Conservation (phyloP, 2,329 filamentous ascomycete genomes). For the Colletotrichum orbiculare region DNA sequence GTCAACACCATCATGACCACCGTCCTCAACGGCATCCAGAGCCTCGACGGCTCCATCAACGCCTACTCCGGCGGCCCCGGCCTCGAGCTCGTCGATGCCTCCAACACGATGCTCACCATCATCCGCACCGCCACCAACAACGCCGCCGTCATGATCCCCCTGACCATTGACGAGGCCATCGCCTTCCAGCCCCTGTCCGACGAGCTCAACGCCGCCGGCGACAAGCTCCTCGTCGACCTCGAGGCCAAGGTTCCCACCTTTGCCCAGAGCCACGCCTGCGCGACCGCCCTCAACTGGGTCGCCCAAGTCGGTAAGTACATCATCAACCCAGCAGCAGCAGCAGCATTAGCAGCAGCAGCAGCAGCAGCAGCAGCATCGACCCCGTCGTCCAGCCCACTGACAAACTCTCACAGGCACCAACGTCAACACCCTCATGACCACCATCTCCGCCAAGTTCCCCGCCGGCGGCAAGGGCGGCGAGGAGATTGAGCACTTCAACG, state of each 20-base stretch:
- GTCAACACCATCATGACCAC: conserved; percentile 36
- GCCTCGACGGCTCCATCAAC: conserved; percentile 20
- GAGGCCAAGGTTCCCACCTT: conserved; percentile 15
- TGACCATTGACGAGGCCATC: conserved; percentile 36
- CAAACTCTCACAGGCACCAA: conserved; percentile 14
- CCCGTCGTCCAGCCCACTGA: not conserved
- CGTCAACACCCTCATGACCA: conserved; percentile 34
- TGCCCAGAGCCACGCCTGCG: conserved; percentile 20
- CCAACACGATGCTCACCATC: conserved; percentile 25
- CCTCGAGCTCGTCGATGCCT: conserved; percentile 16
- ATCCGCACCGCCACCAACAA: conserved; percentile 35
- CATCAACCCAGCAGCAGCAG: rapidly evolving
- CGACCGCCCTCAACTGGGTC: conserved; percentile 29
- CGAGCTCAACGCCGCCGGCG: conserved; percentile 32
- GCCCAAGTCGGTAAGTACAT: conserved; percentile 23
- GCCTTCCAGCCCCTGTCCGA: conserved; percentile 35
- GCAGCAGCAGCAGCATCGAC: not conserved
- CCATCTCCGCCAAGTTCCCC: conserved; percentile 36
- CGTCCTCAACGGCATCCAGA: conserved; percentile 30
- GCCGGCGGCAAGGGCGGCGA: conserved; percentile 35
- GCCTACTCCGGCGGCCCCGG: conserved; percentile 25
- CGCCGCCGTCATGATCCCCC: conserved; percentile 20
- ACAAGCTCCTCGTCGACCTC: conserved; percentile 34
- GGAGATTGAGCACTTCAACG: conserved; percentile 31
- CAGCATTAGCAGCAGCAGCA: not conserved